These are phyloP conservation scores for Juglanconis oblonga DNA, from an alignment of 2,329 filamentous ascomycete genomes.

Conservation along the genomic window DNA sequence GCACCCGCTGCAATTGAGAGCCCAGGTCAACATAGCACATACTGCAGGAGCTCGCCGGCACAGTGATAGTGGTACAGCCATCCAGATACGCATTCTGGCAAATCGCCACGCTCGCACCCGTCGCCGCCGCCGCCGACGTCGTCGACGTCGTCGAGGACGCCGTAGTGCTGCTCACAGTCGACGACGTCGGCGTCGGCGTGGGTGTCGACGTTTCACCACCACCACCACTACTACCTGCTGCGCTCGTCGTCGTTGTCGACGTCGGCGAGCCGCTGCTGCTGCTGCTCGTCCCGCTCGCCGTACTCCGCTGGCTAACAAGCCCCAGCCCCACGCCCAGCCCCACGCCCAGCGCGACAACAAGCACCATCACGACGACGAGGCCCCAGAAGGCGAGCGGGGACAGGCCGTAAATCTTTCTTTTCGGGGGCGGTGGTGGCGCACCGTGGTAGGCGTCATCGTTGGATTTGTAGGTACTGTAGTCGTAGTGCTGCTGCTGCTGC, in stretches of 20 bases:
- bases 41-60: constrained; percentile 9
- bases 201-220: background rate
- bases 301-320: background rate
- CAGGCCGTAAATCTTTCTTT: background rate
- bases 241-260: background rate
- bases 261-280: background rate
- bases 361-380: background rate
- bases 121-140: background rate
- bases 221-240: no score
- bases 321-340: background rate
- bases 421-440: background rate
- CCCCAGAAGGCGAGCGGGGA: background rate
- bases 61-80: constrained; percentile 1
- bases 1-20: background rate
- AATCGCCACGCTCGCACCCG: constrained; percentile 3
- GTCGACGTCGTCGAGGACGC: background rate
- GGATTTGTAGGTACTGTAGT: background rate
- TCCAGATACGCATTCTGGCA: constrained; percentile 8
- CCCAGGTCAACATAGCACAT: background rate
- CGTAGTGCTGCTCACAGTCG: background rate
- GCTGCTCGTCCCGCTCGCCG: background rate
- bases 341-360: background rate
- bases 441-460: no score
- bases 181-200: background rate
- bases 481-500: background rate